Base-by-base conservation (phyloP, 495 filamentous ascomycete genomes). In the Venustampulla echinocandica region DNA sequence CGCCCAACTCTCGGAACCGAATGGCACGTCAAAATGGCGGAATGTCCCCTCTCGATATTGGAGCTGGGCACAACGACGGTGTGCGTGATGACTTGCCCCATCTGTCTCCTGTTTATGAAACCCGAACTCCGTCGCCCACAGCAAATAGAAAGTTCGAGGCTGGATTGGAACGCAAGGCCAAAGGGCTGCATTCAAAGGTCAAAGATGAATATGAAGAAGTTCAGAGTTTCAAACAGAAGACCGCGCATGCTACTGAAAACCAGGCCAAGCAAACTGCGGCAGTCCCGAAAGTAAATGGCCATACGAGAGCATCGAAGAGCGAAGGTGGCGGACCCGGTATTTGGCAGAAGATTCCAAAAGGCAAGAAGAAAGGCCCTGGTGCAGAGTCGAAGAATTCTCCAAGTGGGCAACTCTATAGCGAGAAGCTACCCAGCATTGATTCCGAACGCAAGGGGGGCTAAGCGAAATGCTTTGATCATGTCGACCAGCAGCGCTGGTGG, bases 31-130 rank as follows among this genome's bases (percentile, higher is more conserved):
- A 59, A 18, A 55, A 53, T 50, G 52, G 45, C 9, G 57, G 49
- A 9, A 54, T 59, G 42, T 52, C 57, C 11, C 53, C 53, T 23
- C 24, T 59, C 9, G 57, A 59, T 39, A 59, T 59, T 34, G 54
- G 54, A 17, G 21, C 32, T 0, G 32, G 51, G 18, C 50, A 55
- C 25, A 41, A 24, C 21, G 54, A 60, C 14, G 46, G 18, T 20
- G 32, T 55, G 4, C 55, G 55, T 10, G 58, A 61, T 10, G 52
- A 56, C 28, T 17, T 51, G 13, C 44, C 49, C n/a, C 68, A 75
- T 41, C 64, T 78, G 3, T 78, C 74, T 13, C 74, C 74, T 1
- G 74, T 78, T 0, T 75, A 74, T 39, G 74, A 78, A 56, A 58
- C 68, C 15, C 65, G 69, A 17, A 71, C 73, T 1, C 71, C 73